A percentile compares a stretch with the other conserved stretches of the same genome.
These are phyloP conservation scores for Fusarium pilosicola DNA, from an alignment of 2,329 filamentous ascomycete species.

Conservation along the genomic window DNA sequence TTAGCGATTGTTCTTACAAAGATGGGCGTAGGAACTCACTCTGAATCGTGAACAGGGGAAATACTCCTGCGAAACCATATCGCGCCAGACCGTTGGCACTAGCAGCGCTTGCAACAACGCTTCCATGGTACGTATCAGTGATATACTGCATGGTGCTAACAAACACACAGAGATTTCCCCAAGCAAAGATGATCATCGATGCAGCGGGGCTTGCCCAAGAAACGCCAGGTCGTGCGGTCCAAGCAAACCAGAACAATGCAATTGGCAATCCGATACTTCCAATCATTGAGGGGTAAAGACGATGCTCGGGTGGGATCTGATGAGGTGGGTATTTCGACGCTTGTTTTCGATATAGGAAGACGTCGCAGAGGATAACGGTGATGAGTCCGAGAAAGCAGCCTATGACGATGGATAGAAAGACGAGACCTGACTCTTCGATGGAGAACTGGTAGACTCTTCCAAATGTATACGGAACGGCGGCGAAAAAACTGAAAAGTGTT, in stretches of 20 bases:
- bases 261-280: slow-evolving; percentile 64
- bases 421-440: slow-evolving; percentile 54
- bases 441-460: slow-evolving; percentile 56
- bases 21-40: slow-evolving; percentile 49
- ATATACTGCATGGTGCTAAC: slow-evolving; percentile 63
- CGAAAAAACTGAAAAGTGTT: slow-evolving; percentile 64
- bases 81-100: slow-evolving; percentile 68
- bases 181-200: slow-evolving; percentile 66
- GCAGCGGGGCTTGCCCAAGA: slow-evolving; percentile 62
- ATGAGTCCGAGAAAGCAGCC: slow-evolving; percentile 57
- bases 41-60: slow-evolving; percentile 70
- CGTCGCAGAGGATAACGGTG: slow-evolving; percentile 55
- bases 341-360: slow-evolving; percentile 54
- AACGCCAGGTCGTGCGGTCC: slow-evolving; percentile 58
- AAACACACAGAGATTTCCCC: slow-evolving; percentile 70
- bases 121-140: slow-evolving; percentile 65
- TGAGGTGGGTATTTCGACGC: slow-evolving; percentile 46
- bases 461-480: slow-evolving; percentile 61
- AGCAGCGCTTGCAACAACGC: slow-evolving; percentile 66
- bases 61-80: slow-evolving; percentile 65
- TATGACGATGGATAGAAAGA: slow-evolving; percentile 58
- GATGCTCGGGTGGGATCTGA: slow-evolving; percentile 62
- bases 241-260: slow-evolving; percentile 69
- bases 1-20: background rate
- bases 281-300: slow-evolving; percentile 68